Evolutionary conservation across 805 yeast species (phyloP), one percentile per base, ranked within the genome.

Genomic region (Metschnikowia lachancei): DNA sequence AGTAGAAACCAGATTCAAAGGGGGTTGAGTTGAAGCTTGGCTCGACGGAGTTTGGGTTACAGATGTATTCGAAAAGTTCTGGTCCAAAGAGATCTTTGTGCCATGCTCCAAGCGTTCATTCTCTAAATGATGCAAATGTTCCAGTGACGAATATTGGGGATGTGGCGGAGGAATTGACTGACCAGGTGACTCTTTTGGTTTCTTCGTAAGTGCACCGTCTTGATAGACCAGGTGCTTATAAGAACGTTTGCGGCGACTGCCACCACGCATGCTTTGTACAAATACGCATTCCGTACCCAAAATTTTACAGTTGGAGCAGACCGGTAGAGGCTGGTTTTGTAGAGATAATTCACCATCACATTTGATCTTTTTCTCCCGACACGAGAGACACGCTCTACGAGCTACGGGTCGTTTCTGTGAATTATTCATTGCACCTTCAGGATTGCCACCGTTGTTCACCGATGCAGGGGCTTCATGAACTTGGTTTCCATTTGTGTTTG

Each of bases 301-400:
- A 2, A 66, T 45, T 42, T 65, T 62, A 53, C 85, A 80, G 54
- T 80, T 80, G 32, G 82, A 61, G 53, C 86, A 81, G 11, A 16
- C 37, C 38, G 12, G 69, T 57, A 13, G 17, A 14, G 28, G 36
- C 22, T 33, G 18, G 36, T 28, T 35, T 3, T 13, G 31, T 19
- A 32, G 45, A 5, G 39, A 38, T 3, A 41, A 18, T 53, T 80
- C 85, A 12, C 87, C 87, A 53, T 82, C 85, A 61, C 87, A 82
- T 53, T 80, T 82, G 51, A 82, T 72, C 55, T 82, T 82, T 64
- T 78, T 80, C 54, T 79, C 84, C 34, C 87, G 76, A 49, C 87
- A 82, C 4, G 80, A 71, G 5, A 82, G 64, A 58, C 87, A 82
- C 0, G 87, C 87, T 39, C 82, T 66, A 47, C 77, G 69, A 0